These are phyloP conservation scores for Malus hybrid DNA, from an alignment of 331 rosid genomes.

Conservation along the genomic window DNA sequence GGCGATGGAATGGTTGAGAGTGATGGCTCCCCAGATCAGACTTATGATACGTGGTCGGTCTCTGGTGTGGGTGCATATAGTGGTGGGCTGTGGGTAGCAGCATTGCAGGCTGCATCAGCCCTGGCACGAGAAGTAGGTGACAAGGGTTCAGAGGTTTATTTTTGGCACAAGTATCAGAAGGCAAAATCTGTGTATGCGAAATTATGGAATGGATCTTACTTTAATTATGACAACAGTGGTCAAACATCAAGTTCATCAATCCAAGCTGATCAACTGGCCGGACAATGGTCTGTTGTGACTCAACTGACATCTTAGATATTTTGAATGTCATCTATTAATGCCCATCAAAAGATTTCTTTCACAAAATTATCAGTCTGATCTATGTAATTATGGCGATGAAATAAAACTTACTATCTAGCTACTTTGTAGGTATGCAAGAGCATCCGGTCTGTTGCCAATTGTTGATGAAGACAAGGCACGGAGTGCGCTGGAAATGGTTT, in stretches of 20 bases:
- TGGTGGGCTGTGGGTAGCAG: conserved; percentile 97
- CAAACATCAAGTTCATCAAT: conserved; percentile 65
- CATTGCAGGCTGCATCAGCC: conserved; percentile 90
- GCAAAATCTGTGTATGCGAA: conserved; percentile 70
- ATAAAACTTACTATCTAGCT: conserved; percentile 3
- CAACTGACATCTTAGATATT: background rate
- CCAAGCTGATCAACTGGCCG: conserved; percentile 98
- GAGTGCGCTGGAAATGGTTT: conserved; percentile 65
- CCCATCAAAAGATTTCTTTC: background rate
- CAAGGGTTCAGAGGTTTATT: conserved; percentile 66
- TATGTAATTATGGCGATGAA: background rate
- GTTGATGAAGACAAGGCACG: conserved; percentile 60
- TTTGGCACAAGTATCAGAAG: conserved; percentile 70
- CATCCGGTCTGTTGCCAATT: conserved; percentile 75
- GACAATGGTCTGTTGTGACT: conserved; percentile 65
- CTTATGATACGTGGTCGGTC: conserved; percentile 95
- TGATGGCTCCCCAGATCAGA: conserved; percentile 96
- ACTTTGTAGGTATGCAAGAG: conserved; percentile 73
- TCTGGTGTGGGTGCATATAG: conserved; percentile 91
- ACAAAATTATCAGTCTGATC: background rate
- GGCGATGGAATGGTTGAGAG: conserved; percentile 94
- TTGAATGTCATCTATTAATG: background rate
- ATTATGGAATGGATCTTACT: conserved; percentile 97
- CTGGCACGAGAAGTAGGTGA: conserved; percentile 76
- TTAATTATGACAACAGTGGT: conserved; percentile 71